These are phyloP conservation scores for Emergomyces orientalis DNA, from an alignment of 2,329 filamentous ascomycete genomes.

Conservation along the genomic window DNA sequence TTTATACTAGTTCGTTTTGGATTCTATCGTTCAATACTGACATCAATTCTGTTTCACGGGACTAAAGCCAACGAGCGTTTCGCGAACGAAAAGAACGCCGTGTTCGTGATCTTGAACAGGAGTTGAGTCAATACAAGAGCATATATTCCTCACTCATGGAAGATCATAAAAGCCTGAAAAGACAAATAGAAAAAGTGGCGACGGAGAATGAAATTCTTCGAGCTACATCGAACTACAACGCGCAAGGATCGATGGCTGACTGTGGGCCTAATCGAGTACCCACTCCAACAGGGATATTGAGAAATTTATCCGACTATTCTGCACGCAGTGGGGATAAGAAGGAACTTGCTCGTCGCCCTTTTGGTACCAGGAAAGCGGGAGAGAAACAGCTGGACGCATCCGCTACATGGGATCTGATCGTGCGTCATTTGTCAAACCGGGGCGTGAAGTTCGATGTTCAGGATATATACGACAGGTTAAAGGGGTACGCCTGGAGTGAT, in stretches of 20 bases:
- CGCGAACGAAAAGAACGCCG: constrained; percentile 92
- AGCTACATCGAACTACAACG: constrained; percentile 53
- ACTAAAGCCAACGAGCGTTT: constrained; percentile 79
- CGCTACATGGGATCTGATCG: constrained; percentile 84
- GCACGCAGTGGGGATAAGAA: constrained; percentile 7
- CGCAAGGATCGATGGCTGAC: not conserved
- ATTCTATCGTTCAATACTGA: not conserved
- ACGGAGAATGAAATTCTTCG: constrained; percentile 91
- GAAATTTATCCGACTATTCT: constrained; percentile 64
- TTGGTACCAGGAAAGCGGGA: constrained; percentile 47
- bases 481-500: constrained; percentile 67
- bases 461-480: constrained; percentile 69
- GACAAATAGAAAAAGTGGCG: constrained; percentile 69
- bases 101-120: constrained; percentile 84
- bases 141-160: constrained; percentile 61
- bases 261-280: constrained; percentile 25
- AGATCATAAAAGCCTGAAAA: constrained; percentile 80
- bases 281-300: constrained; percentile 57
- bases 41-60: not conserved
- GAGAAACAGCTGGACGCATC: constrained; percentile 63
- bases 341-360: constrained; percentile 56
- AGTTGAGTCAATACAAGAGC: constrained; percentile 67
- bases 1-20: not conserved
- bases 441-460: constrained; percentile 71
- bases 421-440: constrained; percentile 66